Base-by-base conservation (phyloP, 495 filamentous ascomycete species). In the Aspergillus asperescens region DNA sequence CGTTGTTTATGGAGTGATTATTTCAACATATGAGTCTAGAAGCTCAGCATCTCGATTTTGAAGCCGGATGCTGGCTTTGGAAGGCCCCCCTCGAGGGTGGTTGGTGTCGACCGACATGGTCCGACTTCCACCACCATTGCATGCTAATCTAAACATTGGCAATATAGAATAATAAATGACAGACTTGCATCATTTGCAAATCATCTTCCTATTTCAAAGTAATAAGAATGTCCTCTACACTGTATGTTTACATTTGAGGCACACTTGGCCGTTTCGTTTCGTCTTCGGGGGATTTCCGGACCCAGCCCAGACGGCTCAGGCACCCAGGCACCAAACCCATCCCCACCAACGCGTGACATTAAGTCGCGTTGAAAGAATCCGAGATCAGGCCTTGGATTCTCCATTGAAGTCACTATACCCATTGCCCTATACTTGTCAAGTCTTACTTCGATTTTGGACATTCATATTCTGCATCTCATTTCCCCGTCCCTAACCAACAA, bases 141-240 rank as follows among this genome's bases (percentile, higher is more conserved):
- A 50, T 59, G 69, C 69, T 71, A 71, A 74, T 71, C 64, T 72
- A 72, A 74, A 70, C 70, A 74, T 74, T 74, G 66, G 71, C 71
- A 63, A 61, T 63, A 62, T 62, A 67, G 57, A 69, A 56, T 70
- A 70, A 68, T 73, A 57, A 64, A 34, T 56, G 39, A 48, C 9
- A 38, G n/a, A 47, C 37, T 48, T 55, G 44, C 37, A 44, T 43
- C 29, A 48, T 34, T 12, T 55, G 32, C 39, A 49, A n/a, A 50
- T 7, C 7, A 40, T 41, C 18, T 41, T 38, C 9, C 5, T 5
- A 43, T 43, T 20, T 20, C n/a, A n/a, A n/a, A n/a, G n/a, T n/a
- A n/a, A 28, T 28, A 28, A 28, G 25, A 28, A 28, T 28, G n/a
- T n/a, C n/a, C n/a, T n/a, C n/a, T n/a, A n/a, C n/a, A n/a, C n/a